Evolutionary conservation across 441 rosid species (phyloP).

Genomic region (Populus hybrid): DNA sequence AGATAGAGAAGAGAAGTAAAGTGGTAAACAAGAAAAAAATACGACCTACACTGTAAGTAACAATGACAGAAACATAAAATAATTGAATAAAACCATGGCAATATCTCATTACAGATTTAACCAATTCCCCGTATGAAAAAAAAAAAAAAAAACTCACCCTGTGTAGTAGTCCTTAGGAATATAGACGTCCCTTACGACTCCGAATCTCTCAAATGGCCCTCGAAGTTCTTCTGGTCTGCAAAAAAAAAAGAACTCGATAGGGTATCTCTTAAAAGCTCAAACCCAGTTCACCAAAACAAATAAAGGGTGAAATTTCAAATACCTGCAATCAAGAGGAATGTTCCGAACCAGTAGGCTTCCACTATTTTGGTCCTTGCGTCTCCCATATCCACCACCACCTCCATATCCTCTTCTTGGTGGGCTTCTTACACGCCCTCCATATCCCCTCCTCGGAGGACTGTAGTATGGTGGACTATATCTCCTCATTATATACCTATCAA

Average conservation of each 20-base stretch:
- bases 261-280: neutral
- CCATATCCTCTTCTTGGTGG: conserved; percentile 47
- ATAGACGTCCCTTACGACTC: conserved; percentile 87
- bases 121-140: neutral
- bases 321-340: conserved; percentile 96
- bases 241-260: neutral
- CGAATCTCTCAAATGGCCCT: conserved; percentile 82
- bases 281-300: neutral
- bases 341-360: conserved; percentile 94
- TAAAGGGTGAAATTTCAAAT: neutral
- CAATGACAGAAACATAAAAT: neutral
- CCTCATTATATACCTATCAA: conserved; percentile 53
- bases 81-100: neutral
- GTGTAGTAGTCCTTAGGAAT: conserved; percentile 87
- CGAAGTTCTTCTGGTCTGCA: conserved; percentile 90
- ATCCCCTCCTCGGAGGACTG: conserved; percentile 91
- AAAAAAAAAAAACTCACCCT: conserved; percentile 47
- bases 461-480: conserved; percentile 81
- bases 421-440: conserved; percentile 66
- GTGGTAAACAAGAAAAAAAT: neutral
- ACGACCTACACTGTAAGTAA: neutral
- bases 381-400: conserved; percentile 72
- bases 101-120: neutral
- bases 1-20: neutral
- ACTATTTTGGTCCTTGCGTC: conserved; percentile 63